Base-by-base conservation (phyloP, 2,329 filamentous ascomycete genomes). In the Verticillium isaacii region DNA sequence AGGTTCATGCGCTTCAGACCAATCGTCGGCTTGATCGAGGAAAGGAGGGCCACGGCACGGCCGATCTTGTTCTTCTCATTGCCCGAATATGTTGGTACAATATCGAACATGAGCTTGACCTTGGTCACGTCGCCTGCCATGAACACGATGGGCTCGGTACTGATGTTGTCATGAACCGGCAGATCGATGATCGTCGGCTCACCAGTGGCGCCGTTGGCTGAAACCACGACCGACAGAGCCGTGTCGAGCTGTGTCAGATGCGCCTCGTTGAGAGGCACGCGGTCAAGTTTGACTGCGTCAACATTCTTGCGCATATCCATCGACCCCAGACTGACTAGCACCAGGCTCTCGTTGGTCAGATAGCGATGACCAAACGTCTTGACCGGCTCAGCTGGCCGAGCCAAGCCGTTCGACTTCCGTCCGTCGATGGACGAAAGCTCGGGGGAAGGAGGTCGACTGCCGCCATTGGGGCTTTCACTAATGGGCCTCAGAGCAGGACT, bases 331-430 rank as follows among this genome's bases (percentile, higher is more conserved):
- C 92, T 97, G 68, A 99, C 93, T 57, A 98, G 82, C 4, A 99
- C 86, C 80, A 99, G 88, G 65, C 91, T 91, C 69, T 96, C 89
- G 59, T 96, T 87, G 19, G 88, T 96, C 58, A 99, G 83, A 75
- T 98, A 99, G 60, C 94, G 88, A 80, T 99, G 95, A 61, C 95
- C 95, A 74, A 98, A 99, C 1, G 92, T 91, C 76, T 98, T 98
- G 66, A 98, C 85, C 5, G 93, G 89, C 66, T 97, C 92, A 2
- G 88, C 80, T 7, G 82, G 77, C 58, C 87, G 82, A 6, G 81
- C 74, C 23, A 73, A 68, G 60, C 79, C 72, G 68, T 83, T 78
- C 57, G 86, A 88, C 37, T 79, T 81, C 58, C 85, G 79, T 56
- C 85, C 84, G 41, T 83, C 85, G 14, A 89, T 82, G 0, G 89